Evolutionary conservation across 2,329 filamentous ascomycete genomes (phyloP).

Genomic region (Cytospora chrysosperma): DNA sequence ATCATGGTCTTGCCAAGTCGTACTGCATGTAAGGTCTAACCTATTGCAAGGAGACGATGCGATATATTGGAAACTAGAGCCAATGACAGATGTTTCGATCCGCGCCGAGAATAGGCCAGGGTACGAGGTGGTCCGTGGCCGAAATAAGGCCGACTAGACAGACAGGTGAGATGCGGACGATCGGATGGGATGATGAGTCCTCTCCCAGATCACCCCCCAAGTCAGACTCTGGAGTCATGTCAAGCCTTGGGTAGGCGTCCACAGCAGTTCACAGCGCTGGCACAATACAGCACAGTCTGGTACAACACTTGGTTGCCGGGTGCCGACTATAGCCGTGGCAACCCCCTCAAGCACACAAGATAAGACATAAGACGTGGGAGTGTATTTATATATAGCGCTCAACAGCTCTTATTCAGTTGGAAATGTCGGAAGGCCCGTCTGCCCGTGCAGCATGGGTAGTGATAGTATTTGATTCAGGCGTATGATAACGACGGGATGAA

Average conservation of each 20-base stretch:
- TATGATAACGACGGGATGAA: slow-evolving; percentile 25
- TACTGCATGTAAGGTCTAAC: slow-evolving; percentile 14
- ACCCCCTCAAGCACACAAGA: background rate
- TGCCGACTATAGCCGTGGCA: slow-evolving; percentile 2
- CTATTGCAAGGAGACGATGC: background rate
- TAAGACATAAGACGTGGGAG: background rate
- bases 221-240: background rate
- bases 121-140: slow-evolving; percentile 1
- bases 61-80: background rate
- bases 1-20: slow-evolving; percentile 4
- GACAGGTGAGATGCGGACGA: slow-evolving; percentile 15
- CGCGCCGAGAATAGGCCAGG: background rate
- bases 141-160: background rate
- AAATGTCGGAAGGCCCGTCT: slow-evolving; percentile 21
- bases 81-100: slow-evolving; percentile 5
- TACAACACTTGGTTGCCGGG: slow-evolving; percentile 2
- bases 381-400: slow-evolving; percentile 2
- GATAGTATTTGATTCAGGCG: slow-evolving; percentile 3
- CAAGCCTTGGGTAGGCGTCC: background rate
- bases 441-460: slow-evolving; percentile 16
- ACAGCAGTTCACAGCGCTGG: background rate
- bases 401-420: slow-evolving; percentile 3
- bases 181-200: background rate
- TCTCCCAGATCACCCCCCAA: background rate
- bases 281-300: background rate